These are phyloP conservation scores for Aristolochia californica DNA, from an alignment of 164 flowering plant genomes.

Conservation along the genomic window DNA sequence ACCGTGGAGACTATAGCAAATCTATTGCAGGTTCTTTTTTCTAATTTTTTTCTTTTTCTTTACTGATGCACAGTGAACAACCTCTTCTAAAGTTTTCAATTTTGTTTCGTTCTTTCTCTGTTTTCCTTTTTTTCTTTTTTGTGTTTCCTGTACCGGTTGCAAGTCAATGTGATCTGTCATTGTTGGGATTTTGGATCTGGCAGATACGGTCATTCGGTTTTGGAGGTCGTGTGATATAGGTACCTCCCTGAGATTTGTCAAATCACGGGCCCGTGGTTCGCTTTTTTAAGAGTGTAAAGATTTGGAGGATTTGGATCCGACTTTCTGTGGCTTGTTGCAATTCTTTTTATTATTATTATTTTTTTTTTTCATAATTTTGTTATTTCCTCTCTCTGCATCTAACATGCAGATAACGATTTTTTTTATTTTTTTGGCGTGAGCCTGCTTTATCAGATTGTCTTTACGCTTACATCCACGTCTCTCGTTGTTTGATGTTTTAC, in stretches of 20 bases:
- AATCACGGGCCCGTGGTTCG: too few species aligned
- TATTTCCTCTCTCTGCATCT: too few species aligned
- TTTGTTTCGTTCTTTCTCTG: not conserved
- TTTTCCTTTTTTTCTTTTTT: not conserved
- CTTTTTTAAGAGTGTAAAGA: too few species aligned
- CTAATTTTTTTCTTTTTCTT: not conserved
- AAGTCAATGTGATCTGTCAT: not conserved
- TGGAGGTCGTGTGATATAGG: not conserved
- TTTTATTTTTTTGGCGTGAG: too few species aligned
- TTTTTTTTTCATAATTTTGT: too few species aligned
- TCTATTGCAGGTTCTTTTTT: constrained; percentile 85
- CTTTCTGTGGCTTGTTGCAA: too few species aligned
- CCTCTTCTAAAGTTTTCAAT: not conserved
- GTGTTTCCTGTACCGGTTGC: not conserved
- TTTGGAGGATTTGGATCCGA: too few species aligned
- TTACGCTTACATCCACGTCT: too few species aligned
- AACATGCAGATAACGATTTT: too few species aligned
- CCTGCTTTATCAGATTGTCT: too few species aligned
- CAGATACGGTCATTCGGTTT: not conserved
- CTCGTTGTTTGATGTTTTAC: too few species aligned
- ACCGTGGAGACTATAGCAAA: constrained; percentile 94
- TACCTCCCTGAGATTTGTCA: not conserved
- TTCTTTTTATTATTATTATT: too few species aligned
- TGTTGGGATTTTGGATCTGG: not conserved
- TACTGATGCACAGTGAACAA: not conserved